phyloP scores from a whole-genome alignment of 352 stramenopile species.

The Globisporangium viniferum region DNA sequence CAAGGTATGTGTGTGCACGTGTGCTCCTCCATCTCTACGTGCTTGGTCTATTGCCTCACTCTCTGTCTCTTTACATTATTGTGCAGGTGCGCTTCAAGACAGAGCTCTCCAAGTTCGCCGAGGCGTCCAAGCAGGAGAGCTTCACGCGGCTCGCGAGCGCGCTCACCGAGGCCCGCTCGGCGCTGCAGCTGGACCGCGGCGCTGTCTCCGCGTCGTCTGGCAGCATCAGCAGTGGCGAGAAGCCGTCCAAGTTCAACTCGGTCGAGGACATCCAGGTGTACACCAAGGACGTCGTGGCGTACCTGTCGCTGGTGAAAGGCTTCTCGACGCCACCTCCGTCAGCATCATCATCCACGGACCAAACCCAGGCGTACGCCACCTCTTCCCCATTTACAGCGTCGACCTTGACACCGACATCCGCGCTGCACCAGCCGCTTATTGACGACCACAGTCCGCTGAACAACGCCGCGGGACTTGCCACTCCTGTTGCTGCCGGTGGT shows the following conservation, averaged over 20 bases:
- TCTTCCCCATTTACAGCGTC: not conserved
- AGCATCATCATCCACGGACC: not conserved
- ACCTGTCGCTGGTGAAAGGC: conserved; percentile 57
- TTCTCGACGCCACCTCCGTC: conserved; percentile 27
- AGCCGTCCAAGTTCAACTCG: conserved; percentile 20
- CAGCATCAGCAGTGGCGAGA: conserved; percentile 12
- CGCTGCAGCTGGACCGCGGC: conserved; percentile 27
- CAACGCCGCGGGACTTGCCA: not conserved
- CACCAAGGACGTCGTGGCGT: conserved; percentile 30
- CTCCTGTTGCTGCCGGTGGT: not conserved
- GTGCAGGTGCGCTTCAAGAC: conserved; percentile 40
- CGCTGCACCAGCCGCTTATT: conserved; percentile 44
- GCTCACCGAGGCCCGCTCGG: conserved; percentile 35
- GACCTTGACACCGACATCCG: conserved; percentile 12
- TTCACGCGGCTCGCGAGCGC: conserved; percentile 35
- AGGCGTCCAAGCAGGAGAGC: conserved; percentile 27
- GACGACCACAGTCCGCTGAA: conserved; percentile 20
- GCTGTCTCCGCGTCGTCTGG: conserved; percentile 1
- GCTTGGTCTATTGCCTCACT: not conserved
- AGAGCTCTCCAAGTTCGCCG: conserved; percentile 36
- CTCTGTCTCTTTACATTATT: not conserved
- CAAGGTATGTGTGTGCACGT: conserved; percentile 20
- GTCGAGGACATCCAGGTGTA: conserved; percentile 36
- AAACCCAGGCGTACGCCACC: not conserved
- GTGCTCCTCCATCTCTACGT: not conserved